Percentiles rank a stretch among this genome's conserved stretches.
Conservation (phyloP, 2,329 filamentous ascomycete species). For the Botryotinia narcissicola region DNA sequence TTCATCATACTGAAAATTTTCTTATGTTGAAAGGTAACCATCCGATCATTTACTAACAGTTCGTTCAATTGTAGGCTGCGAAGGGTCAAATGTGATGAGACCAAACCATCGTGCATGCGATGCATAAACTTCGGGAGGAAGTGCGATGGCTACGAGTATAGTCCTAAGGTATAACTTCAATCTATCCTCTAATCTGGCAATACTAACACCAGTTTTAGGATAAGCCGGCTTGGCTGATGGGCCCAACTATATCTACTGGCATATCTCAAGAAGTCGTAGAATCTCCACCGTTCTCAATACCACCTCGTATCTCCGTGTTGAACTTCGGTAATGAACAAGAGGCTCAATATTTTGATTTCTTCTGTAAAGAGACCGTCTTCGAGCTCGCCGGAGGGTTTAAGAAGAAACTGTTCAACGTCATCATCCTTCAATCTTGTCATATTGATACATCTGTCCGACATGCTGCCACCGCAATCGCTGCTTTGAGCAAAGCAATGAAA, state of each 20-base stretch:
- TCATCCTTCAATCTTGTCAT: slow-evolving; percentile 27
- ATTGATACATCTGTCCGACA: slow-evolving; percentile 25
- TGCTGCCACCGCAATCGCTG: slow-evolving; percentile 26
- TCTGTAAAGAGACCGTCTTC: slow-evolving; percentile 25
- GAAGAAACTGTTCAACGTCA: slow-evolving; percentile 25
- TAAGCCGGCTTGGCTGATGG: slow-evolving; percentile 20
- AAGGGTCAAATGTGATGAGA: slow-evolving; percentile 22
- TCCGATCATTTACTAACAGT: not conserved
- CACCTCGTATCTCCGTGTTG: slow-evolving; percentile 4
- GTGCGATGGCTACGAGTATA: slow-evolving; percentile 21
- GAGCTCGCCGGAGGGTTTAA: slow-evolving; percentile 26
- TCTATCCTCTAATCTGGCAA: not conserved
- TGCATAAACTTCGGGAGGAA: slow-evolving; percentile 21
- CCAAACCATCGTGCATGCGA: slow-evolving; percentile 20
- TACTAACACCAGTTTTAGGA: not conserved
- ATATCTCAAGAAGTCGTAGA: slow-evolving; percentile 5
- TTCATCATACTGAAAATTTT: slow-evolving; percentile 15
- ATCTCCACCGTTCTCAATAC: not conserved
- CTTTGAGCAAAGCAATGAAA: slow-evolving; percentile 25
- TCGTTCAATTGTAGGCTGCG: slow-evolving; percentile 4
- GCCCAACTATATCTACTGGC: slow-evolving; percentile 19
- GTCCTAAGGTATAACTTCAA: slow-evolving; percentile 13
- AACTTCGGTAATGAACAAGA: slow-evolving; percentile 26
- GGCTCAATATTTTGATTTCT: slow-evolving; percentile 29
- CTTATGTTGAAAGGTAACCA: slow-evolving; percentile 11